Evolutionary conservation across 306 rosid genomes (phyloP), one percentile per base, ranked within the genome.

Genomic region (Benincasa hispida): DNA sequence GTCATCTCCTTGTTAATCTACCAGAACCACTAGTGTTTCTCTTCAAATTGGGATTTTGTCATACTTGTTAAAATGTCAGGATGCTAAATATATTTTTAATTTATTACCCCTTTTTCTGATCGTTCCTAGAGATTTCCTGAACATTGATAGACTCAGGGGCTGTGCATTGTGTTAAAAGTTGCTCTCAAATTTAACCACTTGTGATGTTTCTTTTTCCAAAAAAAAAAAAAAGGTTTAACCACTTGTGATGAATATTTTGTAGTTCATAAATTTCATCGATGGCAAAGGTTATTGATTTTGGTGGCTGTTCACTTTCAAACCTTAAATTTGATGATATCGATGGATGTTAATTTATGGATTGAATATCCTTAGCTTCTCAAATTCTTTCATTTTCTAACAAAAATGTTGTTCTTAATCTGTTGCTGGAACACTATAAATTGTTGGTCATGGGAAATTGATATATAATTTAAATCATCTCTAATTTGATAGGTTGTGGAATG

Each of bases 401-500:
- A 60, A 57, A 1, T 60, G 5, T 60, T 25, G 34, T 4, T 24
- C 67, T 60, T 13, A 0, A 59, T 4, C 34, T 27, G 1, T 5
- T 59, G 14, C 5, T 6, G 1, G 6, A 60, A 27, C 27, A 28
- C 14, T 2, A 2, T 15, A 59, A 59, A 59, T 68, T 24, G 8
- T 10, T 69, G 56, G 21, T 51, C 19, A 69, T 24, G 56, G 58
- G 27, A 47, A 72, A 14, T 72, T 72, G 24, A 27, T 25, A 72
- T 72, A 24, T 48, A 24, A 72, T 34, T 56, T 54, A 47, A 54
- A 62, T 57, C 13, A 13, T 79, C n/a, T 59, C 37, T 80, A 63
- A 81, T 58, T 15, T 68, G 68, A 69, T 73, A 94, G 98, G 89
- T 68, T 90, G 97, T 90, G 98, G 98, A 79, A 94, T 94, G 98